Conservation (phyloP, 352 stramenopile species). For the Pythium coloratum region DNA sequence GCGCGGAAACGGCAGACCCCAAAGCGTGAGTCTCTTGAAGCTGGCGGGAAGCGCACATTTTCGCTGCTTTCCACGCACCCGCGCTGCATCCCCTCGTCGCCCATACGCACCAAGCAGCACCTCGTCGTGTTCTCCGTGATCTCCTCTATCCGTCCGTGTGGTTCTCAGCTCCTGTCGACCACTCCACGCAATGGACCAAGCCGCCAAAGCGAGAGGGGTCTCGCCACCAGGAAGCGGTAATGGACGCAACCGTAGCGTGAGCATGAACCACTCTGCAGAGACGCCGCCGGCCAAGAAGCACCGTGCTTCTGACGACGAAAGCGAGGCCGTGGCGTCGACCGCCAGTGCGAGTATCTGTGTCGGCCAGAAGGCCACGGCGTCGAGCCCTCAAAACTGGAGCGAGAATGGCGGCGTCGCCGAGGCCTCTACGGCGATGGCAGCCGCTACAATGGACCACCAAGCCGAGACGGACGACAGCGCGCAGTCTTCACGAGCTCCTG, state of each 20-base stretch:
- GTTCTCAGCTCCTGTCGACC: background rate
- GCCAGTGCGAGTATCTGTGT: slow-evolving; percentile 13
- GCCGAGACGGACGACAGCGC: slow-evolving; percentile 1
- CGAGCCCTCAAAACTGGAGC: slow-evolving; percentile 23
- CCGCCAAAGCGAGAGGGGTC: slow-evolving; percentile 2
- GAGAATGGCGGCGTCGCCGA: slow-evolving; percentile 11
- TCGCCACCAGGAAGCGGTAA: slow-evolving; percentile 23
- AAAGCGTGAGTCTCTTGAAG: slow-evolving; percentile 5
- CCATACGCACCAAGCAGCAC: background rate
- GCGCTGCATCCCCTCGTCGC: background rate
- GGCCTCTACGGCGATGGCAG: slow-evolving; percentile 21
- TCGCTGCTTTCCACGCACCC: background rate
- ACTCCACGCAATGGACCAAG: slow-evolving; percentile 20
- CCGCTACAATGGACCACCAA: slow-evolving; percentile 21
- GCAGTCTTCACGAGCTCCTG: background rate
- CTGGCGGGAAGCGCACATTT: slow-evolving; percentile 2
- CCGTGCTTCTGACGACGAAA: slow-evolving; percentile 72
- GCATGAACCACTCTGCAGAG: slow-evolving; percentile 53
- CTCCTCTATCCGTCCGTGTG: slow-evolving; percentile 16
- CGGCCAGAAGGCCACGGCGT: slow-evolving; percentile 7
- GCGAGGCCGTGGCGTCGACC: slow-evolving; percentile 29
- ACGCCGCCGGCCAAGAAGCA: slow-evolving; percentile 79
- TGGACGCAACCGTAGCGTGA: slow-evolving; percentile 58
- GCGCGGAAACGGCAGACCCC: slow-evolving; percentile 17
- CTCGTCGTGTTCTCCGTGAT: slow-evolving; percentile 11